phyloP scores from a whole-genome alignment of 2,329 filamentous ascomycete genomes.

The Fusarium euwallaceae region DNA sequence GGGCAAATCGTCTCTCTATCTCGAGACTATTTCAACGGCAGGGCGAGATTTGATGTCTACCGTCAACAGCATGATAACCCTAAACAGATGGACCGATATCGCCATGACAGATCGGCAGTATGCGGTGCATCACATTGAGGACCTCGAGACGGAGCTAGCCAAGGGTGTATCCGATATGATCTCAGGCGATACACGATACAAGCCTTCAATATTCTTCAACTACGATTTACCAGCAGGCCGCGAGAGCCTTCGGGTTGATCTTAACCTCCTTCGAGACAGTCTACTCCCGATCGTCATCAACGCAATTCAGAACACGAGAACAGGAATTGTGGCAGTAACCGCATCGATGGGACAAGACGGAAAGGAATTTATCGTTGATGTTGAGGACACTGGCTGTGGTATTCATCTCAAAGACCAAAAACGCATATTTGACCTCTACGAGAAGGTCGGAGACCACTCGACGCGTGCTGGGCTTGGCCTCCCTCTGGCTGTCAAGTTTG shows the following conservation, averaged over 20 bases:
- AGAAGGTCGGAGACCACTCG: conserved; percentile 55
- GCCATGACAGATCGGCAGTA: conserved; percentile 48
- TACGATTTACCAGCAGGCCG: conserved; percentile 29
- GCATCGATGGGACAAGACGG: conserved; percentile 49
- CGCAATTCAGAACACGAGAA: conserved; percentile 55
- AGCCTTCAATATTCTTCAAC: conserved; percentile 35
- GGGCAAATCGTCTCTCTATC: conserved; percentile 31
- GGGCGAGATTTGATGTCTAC: conserved; percentile 59
- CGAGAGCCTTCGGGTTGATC: conserved; percentile 52
- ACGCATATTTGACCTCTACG: conserved; percentile 59
- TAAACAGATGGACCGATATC: conserved; percentile 55
- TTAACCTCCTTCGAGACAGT: conserved; percentile 57
- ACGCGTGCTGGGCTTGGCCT: conserved; percentile 58
- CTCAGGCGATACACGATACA: conserved; percentile 18
- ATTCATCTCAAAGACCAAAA: conserved; percentile 52
- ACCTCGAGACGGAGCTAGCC: conserved; percentile 28
- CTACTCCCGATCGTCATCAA: conserved; percentile 57
- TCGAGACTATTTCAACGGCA: conserved; percentile 54
- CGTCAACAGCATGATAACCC: conserved; percentile 59
- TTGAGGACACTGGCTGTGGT: conserved; percentile 58
- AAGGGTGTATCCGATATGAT: conserved; percentile 16
- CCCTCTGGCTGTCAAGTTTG: conserved; percentile 57
- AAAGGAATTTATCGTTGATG: conserved; percentile 52
- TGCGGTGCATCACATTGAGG: conserved; percentile 34
- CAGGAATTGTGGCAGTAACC: conserved; percentile 53